phyloP scores from a whole-genome alignment of 2,329 filamentous ascomycete genomes.

The Pezicula carpinea region DNA sequence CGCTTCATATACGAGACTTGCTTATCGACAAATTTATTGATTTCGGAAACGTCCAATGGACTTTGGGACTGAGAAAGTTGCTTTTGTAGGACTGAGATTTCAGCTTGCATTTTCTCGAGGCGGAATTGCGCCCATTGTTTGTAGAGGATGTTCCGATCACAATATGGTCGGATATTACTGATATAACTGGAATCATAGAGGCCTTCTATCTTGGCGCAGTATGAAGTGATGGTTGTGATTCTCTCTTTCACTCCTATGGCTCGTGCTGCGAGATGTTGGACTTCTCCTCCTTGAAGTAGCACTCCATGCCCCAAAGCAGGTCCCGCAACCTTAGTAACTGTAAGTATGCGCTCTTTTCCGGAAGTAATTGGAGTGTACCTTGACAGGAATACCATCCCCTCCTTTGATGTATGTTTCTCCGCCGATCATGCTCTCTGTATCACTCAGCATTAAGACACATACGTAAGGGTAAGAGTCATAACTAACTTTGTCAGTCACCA shows the following conservation, averaged over 20 bases:
- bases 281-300: conserved; percentile 35
- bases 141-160: conserved; percentile 16
- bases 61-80: background rate
- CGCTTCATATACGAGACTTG: conserved; percentile 6
- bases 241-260: conserved; percentile 32
- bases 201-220: conserved; percentile 25
- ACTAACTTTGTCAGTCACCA: background rate
- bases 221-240: conserved; percentile 36
- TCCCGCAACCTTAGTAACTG: conserved; percentile 12
- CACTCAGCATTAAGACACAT: conserved; percentile 41
- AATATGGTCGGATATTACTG: conserved; percentile 19
- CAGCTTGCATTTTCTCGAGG: conserved; percentile 13
- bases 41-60: background rate
- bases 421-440: conserved; percentile 36
- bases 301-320: conserved; percentile 29
- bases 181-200: conserved; percentile 21
- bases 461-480: conserved; percentile 41
- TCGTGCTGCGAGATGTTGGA: conserved; percentile 32
- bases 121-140: conserved; percentile 19
- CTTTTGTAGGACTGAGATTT: conserved; percentile 1
- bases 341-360: background rate
- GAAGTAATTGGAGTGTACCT: conserved; percentile 22
- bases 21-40: conserved; percentile 1
- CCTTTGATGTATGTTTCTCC: conserved; percentile 54
- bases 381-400: conserved; percentile 33